Conservation (phyloP, 805 yeast genomes). For the Saccharomycopsis microspora region DNA sequence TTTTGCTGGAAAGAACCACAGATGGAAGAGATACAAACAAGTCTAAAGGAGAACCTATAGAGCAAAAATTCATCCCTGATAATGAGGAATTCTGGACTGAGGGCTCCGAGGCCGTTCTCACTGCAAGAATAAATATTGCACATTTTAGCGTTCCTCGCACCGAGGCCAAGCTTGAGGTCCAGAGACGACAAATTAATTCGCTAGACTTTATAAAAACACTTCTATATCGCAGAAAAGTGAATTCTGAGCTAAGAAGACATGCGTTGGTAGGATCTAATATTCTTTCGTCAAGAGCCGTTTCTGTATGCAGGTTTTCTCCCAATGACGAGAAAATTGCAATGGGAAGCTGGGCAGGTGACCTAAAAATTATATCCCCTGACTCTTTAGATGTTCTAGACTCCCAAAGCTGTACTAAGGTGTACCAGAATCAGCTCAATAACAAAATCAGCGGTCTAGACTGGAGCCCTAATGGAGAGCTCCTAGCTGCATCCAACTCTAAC, state of each 20-base stretch:
- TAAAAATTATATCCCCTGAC: constrained; percentile 35
- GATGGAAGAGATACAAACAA: not conserved
- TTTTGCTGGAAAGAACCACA: constrained; percentile 22
- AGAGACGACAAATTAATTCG: constrained; percentile 22
- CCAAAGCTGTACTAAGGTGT: constrained; percentile 17
- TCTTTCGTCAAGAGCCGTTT: constrained; percentile 58
- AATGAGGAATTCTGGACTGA: constrained; percentile 72
- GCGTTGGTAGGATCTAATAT: constrained; percentile 59
- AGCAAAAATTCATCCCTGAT: not conserved
- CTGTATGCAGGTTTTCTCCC: constrained; percentile 38
- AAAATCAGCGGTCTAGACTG: constrained; percentile 66
- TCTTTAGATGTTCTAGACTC: constrained; percentile 24
- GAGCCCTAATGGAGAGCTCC: constrained; percentile 27
- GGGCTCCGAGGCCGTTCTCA: constrained; percentile 43
- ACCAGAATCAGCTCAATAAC: constrained; percentile 41
- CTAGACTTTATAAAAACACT: constrained; percentile 33
- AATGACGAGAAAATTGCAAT: constrained; percentile 34
- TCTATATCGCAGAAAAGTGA: constrained; percentile 33
- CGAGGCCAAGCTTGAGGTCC: constrained; percentile 27
- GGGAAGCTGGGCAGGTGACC: constrained; percentile 79
- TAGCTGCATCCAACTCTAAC: constrained; percentile 9
- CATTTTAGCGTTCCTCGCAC: constrained; percentile 39
- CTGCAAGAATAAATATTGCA: constrained; percentile 42
- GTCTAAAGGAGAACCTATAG: not conserved
- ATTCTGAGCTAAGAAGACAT: constrained; percentile 20